These are phyloP conservation scores for Prunus yedoensis DNA, from an alignment of 331 rosid genomes.

Conservation along the genomic window DNA sequence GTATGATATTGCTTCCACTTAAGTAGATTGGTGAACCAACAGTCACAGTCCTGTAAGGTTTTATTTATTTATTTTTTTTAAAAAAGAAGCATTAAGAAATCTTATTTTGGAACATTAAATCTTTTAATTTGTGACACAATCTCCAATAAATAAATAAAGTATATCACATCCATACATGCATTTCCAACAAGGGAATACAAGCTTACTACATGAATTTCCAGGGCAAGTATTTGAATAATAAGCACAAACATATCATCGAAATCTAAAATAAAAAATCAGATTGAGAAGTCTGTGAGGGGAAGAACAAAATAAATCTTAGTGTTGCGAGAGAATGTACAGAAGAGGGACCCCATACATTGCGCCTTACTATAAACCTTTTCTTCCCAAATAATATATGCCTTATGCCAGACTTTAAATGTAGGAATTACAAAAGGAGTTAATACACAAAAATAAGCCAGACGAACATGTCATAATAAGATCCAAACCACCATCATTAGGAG, in stretches of 20 bases:
- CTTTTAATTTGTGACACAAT: background rate
- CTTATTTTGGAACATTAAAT: background rate
- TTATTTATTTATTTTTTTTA: too few species aligned
- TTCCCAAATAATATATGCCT: too few species aligned
- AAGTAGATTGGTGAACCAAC: conserved; percentile 62
- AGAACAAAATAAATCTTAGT: background rate
- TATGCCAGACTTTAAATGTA: background rate
- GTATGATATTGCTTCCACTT: conserved; percentile 47
- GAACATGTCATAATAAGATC: background rate
- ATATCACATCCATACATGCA: conserved; percentile 7
- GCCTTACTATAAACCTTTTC: background rate
- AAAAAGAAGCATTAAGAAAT: background rate
- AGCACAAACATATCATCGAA: background rate
- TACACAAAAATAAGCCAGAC: background rate
- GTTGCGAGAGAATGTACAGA: background rate
- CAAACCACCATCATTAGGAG: background rate
- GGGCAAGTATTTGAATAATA: background rate
- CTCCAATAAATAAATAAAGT: conserved; percentile 4
- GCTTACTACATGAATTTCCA: background rate
- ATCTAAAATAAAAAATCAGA: background rate
- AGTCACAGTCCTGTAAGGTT: conserved; percentile 59
- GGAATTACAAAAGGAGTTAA: background rate
- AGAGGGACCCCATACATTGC: background rate
- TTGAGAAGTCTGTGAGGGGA: background rate
- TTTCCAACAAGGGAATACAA: background rate